Base-by-base conservation (phyloP, 2,329 filamentous ascomycete species). In the Aspergillus neoniger region DNA sequence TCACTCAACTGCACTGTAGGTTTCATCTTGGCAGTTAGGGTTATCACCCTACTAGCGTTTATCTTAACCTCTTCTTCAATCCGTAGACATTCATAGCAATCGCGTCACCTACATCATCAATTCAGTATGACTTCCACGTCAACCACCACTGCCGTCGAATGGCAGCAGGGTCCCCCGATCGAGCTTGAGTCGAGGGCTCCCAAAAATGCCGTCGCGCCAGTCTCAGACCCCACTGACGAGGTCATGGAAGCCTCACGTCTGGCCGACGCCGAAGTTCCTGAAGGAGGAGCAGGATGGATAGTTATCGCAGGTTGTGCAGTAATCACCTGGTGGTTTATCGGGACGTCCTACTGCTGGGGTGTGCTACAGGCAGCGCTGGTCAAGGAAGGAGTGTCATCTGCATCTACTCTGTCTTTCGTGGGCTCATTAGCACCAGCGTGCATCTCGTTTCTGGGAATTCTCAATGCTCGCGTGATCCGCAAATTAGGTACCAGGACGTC, bases 291-390 rank as follows among this genome's bases (percentile, higher is more conserved):
- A 36, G 70, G 64, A 32, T 73, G 71, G 71, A 57, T 72, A 77
- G 76, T 87, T 7, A 81, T 88, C 23, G 73, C 72, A 3, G 78
- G 76, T 32, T 85, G 82, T 64, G 79, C 81, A 2, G 67, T 84
- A 1, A 67, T 86, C 10, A 79, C 81, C 2, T 88, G 84, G 76
- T 86, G 83, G 84, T 79, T 82, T 55, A 80, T 83, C 52, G 85
- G 85, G 54, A 83, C 80, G 0, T 79, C 79, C 7, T 86, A 86
- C 67, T 80, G 79, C 63, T 88, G 86, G 85, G 86, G 86, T 23
- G 80, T 89, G 0, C 74, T 88, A 50, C 86, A 89, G 71, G 78
- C 79, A 4, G 85, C 81, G 0, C 77, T 88, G 1, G 80, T 86
- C 3, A 72, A 81, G 36, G 73, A 80, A 9, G 69, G 70, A 23